These are phyloP conservation scores for Trametes sanguinea DNA, from an alignment of 768 basidiomycete genomes.

Conservation along the genomic window DNA sequence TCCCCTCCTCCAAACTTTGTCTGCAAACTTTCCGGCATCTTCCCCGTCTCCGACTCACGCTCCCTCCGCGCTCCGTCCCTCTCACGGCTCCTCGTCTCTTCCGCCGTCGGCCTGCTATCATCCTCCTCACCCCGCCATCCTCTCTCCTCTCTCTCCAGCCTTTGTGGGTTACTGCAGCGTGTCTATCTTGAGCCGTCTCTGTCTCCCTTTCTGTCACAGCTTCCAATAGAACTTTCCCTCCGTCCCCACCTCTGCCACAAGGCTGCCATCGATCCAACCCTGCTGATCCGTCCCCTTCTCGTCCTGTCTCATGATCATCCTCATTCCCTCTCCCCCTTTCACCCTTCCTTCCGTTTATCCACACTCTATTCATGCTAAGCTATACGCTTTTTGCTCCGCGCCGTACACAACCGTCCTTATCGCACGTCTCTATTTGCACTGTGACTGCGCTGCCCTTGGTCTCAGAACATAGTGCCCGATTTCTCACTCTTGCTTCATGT, in stretches of 20 bases:
- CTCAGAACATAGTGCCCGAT: background rate
- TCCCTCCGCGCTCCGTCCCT: background rate
- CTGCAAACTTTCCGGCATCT: slow-evolving; percentile 9
- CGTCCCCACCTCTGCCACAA: slow-evolving; percentile 15
- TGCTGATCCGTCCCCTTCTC: slow-evolving; percentile 7
- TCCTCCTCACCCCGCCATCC: background rate
- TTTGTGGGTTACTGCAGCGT: background rate
- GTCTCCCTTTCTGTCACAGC: background rate
- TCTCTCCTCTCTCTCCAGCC: background rate
- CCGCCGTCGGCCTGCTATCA: too few species aligned
- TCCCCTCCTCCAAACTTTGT: slow-evolving; percentile 5
- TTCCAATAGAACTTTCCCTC: slow-evolving; percentile 15
- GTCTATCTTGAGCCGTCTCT: background rate
- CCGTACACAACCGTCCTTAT: background rate
- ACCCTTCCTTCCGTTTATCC: background rate
- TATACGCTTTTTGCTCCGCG: background rate
- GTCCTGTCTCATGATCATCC: slow-evolving; percentile 6
- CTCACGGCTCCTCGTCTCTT: background rate
- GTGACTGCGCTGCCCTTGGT: too few species aligned
- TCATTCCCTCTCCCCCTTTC: slow-evolving; percentile 1
- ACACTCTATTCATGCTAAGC: background rate
- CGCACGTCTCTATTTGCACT: too few species aligned
- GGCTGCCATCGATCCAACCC: slow-evolving; percentile 17
- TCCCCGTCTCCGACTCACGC: background rate
- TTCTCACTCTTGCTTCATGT: background rate